These are phyloP conservation scores for Huntiella moniliformis DNA, from an alignment of 2,329 filamentous ascomycete genomes.

Conservation along the genomic window DNA sequence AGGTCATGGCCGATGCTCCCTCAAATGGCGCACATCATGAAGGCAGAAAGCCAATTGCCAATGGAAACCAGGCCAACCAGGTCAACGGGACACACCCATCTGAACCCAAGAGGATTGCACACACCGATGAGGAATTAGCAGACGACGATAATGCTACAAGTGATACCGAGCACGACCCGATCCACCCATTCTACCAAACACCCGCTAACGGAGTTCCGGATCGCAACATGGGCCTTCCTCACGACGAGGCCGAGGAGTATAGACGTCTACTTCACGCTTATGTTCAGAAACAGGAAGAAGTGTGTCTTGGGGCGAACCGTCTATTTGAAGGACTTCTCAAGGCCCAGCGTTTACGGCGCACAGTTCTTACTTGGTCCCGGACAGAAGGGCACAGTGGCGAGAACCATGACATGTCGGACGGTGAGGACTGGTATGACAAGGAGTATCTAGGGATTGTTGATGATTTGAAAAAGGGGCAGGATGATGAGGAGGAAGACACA, in stretches of 20 bases:
- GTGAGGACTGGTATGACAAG: slow-evolving; percentile 76
- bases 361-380: slow-evolving; percentile 58
- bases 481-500: slow-evolving; percentile 63
- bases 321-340: slow-evolving; percentile 53
- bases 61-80: background rate
- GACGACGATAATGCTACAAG: background rate
- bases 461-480: slow-evolving; percentile 62
- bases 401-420: slow-evolving; percentile 62
- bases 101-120: background rate
- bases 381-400: slow-evolving; percentile 52
- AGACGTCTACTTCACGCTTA: slow-evolving; percentile 56
- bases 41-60: too few relatives aligned
- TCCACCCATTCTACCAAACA: slow-evolving; percentile 58
- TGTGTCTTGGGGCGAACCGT: slow-evolving; percentile 49
- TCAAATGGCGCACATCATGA: too few relatives aligned
- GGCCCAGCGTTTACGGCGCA: slow-evolving; percentile 51
- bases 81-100: background rate
- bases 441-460: slow-evolving; percentile 61
- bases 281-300: slow-evolving; percentile 72
- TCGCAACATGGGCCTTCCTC: slow-evolving; percentile 51
- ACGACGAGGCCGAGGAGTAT: slow-evolving; percentile 59
- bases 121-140: background rate
- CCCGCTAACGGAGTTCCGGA: slow-evolving; percentile 44
- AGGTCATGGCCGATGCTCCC: background rate
- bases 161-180: slow-evolving; percentile 18